Evolutionary conservation across 257 asterid species (phyloP).

Genomic region (Perilla frutescens): DNA sequence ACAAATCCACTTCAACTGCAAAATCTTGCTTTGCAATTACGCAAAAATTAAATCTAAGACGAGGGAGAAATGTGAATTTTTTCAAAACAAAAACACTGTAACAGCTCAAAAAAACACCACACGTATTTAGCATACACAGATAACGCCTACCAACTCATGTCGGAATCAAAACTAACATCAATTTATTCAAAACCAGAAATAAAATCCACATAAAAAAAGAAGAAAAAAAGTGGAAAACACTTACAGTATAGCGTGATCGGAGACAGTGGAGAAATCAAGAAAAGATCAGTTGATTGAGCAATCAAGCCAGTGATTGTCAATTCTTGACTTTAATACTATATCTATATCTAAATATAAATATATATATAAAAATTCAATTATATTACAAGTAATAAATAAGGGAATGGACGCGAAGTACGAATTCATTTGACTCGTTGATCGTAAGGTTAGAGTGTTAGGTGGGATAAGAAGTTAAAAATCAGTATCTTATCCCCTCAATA

Average conservation of each 20-base stretch:
- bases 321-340: not conserved
- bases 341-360: not conserved
- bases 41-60: not conserved
- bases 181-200: not conserved
- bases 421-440: not conserved
- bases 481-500: too few relatives aligned
- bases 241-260: slow-evolving; percentile 12
- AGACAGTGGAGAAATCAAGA: not conserved
- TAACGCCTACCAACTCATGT: not conserved
- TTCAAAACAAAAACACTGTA: too few relatives aligned
- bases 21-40: not conserved
- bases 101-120: not conserved
- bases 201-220: not conserved
- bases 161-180: not conserved
- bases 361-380: not conserved
- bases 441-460: slow-evolving; percentile 8
- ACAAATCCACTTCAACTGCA: not conserved
- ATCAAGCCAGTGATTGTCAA: not conserved
- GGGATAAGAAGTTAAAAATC: not conserved
- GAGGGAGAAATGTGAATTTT: not conserved
- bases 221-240: not conserved
- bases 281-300: slow-evolving; percentile 5
- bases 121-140: not conserved
- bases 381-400: not conserved
- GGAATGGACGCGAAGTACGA: not conserved